Evolutionary conservation across 1,139 yeast species (phyloP).

Genomic region (Taphrina deformans): DNA sequence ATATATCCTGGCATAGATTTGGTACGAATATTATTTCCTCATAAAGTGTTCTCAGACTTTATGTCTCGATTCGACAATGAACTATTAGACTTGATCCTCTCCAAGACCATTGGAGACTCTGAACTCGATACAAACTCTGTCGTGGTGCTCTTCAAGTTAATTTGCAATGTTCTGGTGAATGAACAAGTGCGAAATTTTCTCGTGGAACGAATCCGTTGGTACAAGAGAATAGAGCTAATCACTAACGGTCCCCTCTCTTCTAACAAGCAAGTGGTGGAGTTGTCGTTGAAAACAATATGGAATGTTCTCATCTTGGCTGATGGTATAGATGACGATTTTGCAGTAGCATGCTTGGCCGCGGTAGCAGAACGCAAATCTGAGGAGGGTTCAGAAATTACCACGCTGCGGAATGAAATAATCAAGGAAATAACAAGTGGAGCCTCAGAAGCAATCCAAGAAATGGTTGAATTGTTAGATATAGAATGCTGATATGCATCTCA

Average conservation of each 20-base stretch:
- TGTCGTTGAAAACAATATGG: conserved; percentile 18
- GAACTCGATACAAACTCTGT: background rate
- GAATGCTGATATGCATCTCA: conserved; percentile 4
- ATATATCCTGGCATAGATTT: conserved; percentile 20
- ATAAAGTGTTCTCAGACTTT: background rate
- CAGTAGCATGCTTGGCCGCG: conserved; percentile 22
- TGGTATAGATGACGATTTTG: conserved; percentile 20
- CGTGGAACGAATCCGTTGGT: background rate
- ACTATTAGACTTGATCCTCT: background rate
- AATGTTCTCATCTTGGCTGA: conserved; percentile 13
- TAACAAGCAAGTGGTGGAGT: background rate
- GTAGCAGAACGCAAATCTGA: conserved; percentile 4
- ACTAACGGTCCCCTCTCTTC: background rate
- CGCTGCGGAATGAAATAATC: background rate
- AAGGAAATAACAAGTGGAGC: conserved; percentile 1
- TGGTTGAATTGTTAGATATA: conserved; percentile 10
- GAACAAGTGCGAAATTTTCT: background rate
- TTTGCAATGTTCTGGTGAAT: background rate
- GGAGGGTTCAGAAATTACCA: background rate
- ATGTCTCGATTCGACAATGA: background rate
- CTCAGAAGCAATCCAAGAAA: conserved; percentile 19
- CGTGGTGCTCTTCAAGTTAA: conserved; percentile 9
- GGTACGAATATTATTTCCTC: conserved; percentile 6
- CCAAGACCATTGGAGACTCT: background rate
- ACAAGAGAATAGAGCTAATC: background rate